Conservation (phyloP, 2,329 filamentous ascomycete genomes). For the Scorias spongiosa region DNA sequence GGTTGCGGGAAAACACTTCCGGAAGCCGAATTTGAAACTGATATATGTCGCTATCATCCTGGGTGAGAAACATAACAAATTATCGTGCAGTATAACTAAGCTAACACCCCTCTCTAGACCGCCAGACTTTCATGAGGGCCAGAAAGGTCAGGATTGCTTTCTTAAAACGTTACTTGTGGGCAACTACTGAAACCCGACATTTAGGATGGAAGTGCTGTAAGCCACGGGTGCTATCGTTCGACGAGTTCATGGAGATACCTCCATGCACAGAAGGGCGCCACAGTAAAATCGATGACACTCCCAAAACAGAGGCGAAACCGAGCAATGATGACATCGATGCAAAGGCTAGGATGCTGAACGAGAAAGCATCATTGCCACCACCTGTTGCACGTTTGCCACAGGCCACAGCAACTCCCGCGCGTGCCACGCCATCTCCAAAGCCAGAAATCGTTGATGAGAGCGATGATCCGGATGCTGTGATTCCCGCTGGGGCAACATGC, state of each 20-base stretch:
- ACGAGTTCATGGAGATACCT: slow-evolving; percentile 86
- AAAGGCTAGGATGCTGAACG: slow-evolving; percentile 16
- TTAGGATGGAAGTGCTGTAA: slow-evolving; percentile 99
- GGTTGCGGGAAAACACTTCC: slow-evolving; percentile 83
- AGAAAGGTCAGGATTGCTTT: slow-evolving; percentile 58
- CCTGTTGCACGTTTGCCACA: slow-evolving; percentile 15
- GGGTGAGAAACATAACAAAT: slow-evolving; percentile 27
- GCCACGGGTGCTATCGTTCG: slow-evolving; percentile 87
- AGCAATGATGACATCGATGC: slow-evolving; percentile 17
- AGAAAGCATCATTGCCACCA: slow-evolving; percentile 10
- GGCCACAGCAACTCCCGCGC: slow-evolving; percentile 12
- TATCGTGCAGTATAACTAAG: too few species aligned
- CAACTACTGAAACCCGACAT: too few species aligned
- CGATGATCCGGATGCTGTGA: slow-evolving; percentile 60
- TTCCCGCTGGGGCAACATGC: slow-evolving; percentile 62
- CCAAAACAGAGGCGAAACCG: slow-evolving; percentile 19
- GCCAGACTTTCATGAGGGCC: slow-evolving; percentile 91
- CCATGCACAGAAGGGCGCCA: slow-evolving; percentile 91
- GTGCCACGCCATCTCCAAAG: slow-evolving; percentile 34
- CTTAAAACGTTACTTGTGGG: slow-evolving; percentile 2
- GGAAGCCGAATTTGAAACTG: slow-evolving; percentile 44
- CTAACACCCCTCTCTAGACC: slow-evolving; percentile 2
- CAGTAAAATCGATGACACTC: slow-evolving; percentile 66
- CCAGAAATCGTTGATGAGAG: slow-evolving; percentile 59
- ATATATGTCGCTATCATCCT: slow-evolving; percentile 82